A percentile compares a stretch with the other conserved stretches of the same genome.
Conservation (phyloP, 179 eudicot genomes). For the Spinacia oleracea region DNA sequence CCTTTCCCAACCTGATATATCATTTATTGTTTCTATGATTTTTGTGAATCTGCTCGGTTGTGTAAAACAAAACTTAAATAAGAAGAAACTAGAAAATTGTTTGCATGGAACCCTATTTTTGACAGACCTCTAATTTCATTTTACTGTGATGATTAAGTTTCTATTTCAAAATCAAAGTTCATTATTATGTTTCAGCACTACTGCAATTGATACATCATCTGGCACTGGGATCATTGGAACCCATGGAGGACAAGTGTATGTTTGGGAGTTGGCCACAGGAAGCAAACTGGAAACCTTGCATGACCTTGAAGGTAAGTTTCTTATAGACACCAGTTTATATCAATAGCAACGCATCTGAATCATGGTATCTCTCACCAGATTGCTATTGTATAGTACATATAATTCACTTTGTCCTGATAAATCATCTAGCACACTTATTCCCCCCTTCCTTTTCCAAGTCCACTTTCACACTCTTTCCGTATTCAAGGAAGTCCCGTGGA, state of each 20-base stretch:
- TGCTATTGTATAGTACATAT: not conserved
- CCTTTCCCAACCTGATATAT: not conserved
- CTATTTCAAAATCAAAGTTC: conserved; percentile 7
- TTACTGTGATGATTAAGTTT: not conserved
- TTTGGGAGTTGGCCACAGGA: conserved; percentile 84
- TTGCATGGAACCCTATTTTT: not conserved
- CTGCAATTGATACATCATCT: conserved; percentile 58
- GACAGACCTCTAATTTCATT: not conserved
- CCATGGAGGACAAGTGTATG: conserved; percentile 58
- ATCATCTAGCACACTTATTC: not conserved
- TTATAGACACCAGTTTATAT: not conserved
- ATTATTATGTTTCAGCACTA: conserved; percentile 47
- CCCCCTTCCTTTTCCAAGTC: not conserved
- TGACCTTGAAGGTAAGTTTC: conserved; percentile 56
- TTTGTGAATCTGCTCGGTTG: not conserved
- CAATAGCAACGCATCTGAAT: conserved; percentile 15
- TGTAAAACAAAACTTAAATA: not conserved
- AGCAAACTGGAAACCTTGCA: conserved; percentile 48
- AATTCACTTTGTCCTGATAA: not conserved
- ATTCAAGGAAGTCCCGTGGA: not conserved
- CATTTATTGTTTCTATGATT: not conserved
- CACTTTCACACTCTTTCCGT: not conserved
- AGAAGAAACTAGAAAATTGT: not conserved
- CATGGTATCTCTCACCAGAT: not conserved
- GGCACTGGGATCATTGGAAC: conserved; percentile 84